A percentile compares a stretch with the other conserved stretches of the same genome.
Conservation (phyloP, 495 filamentous ascomycete species). For the Lepraria neglecta region DNA sequence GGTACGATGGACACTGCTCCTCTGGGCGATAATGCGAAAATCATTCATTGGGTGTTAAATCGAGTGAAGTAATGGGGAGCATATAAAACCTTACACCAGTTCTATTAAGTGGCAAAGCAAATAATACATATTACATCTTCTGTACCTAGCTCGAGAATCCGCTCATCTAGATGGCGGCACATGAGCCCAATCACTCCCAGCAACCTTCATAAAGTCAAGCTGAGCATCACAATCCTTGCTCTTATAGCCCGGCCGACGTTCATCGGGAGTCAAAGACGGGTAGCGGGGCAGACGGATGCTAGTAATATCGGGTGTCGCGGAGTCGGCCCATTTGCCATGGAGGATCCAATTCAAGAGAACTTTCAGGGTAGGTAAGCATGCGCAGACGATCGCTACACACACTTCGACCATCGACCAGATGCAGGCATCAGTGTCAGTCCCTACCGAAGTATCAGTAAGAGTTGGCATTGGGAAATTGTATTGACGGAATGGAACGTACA, state of each 20-base stretch:
- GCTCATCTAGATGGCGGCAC: background rate
- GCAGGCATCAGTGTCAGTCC: background rate
- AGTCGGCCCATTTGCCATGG: background rate
- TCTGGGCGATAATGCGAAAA: too few species aligned
- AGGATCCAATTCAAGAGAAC: background rate
- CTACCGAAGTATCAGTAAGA: background rate
- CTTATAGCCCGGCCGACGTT: background rate
- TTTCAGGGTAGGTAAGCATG: constrained; percentile 3
- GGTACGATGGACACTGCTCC: too few species aligned
- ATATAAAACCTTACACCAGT: too few species aligned
- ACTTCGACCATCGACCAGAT: constrained; percentile 8
- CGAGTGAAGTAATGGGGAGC: too few species aligned
- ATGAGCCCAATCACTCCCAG: background rate
- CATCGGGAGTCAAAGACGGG: background rate
- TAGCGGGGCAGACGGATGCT: background rate
- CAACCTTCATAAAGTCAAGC: background rate
- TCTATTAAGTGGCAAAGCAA: too few species aligned
- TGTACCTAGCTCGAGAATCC: background rate
- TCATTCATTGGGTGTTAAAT: too few species aligned
- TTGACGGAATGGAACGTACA: background rate
- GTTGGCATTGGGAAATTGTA: background rate
- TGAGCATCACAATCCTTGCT: background rate
- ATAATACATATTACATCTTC: too few species aligned
- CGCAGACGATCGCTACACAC: constrained; percentile 5
- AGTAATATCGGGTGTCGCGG: background rate